Percentiles rank a stretch among this genome's conserved stretches.
Evolutionary conservation across 2,329 filamentous ascomycete genomes (phyloP).

Genomic region (Aspergillus sp.): DNA sequence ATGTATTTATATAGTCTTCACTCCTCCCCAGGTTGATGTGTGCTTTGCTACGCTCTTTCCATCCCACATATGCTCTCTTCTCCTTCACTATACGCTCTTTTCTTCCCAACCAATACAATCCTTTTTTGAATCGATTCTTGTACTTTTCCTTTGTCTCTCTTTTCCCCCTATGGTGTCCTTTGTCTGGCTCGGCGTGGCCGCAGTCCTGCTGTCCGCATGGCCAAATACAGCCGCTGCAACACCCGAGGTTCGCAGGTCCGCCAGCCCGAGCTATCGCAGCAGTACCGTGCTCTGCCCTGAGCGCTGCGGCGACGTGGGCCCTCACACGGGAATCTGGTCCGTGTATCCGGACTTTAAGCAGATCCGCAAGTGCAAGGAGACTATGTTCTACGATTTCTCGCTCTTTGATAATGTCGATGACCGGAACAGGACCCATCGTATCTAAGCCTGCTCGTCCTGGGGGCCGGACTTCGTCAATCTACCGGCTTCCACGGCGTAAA

Average conservation of each 20-base stretch:
- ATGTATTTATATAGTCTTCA: too few relatives aligned
- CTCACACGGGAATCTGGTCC: slow-evolving; percentile 20
- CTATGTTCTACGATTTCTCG: slow-evolving; percentile 37
- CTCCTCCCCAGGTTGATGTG: too few relatives aligned
- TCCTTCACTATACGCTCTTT: too few relatives aligned
- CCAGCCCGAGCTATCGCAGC: slow-evolving; percentile 15
- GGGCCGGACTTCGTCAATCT: slow-evolving; percentile 19
- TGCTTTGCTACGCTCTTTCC: too few relatives aligned
- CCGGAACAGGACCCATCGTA: slow-evolving; percentile 23
- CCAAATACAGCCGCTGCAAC: not conserved
- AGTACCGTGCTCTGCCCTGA: slow-evolving; percentile 16
- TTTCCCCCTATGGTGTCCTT: too few relatives aligned
- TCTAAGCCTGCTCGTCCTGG: slow-evolving; percentile 30
- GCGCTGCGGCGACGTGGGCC: slow-evolving; percentile 17
- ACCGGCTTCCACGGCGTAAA: slow-evolving; percentile 3
- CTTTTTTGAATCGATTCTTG: too few relatives aligned
- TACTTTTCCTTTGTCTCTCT: too few relatives aligned
- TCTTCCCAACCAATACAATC: too few relatives aligned
- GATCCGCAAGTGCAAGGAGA: slow-evolving; percentile 26
- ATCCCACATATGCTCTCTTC: too few relatives aligned
- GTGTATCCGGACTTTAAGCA: slow-evolving; percentile 20
- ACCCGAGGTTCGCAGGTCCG: not conserved
- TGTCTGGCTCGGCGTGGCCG: too few relatives aligned
- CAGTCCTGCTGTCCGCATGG: too few relatives aligned
- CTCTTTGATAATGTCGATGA: slow-evolving; percentile 36